Conservation (phyloP, 1,139 yeast genomes). For the Sugiyamaella xylanicola region DNA sequence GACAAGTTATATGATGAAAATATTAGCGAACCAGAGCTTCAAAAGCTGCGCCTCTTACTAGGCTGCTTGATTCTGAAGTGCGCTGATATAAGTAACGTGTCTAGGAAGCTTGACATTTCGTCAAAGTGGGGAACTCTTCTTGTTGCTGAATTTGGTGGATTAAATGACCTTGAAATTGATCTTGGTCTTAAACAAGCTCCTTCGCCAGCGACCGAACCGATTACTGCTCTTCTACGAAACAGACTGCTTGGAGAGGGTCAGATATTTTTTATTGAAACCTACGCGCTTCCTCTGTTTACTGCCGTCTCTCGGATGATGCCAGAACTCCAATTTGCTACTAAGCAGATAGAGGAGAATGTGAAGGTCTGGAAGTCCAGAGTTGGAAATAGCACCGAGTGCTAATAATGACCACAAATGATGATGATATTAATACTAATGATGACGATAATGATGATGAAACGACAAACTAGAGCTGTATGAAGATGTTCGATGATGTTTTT, state of each 20-base stretch:
- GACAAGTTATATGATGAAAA: background rate
- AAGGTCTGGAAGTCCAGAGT: conserved; percentile 15
- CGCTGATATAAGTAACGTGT: conserved; percentile 92
- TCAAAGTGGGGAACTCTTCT: conserved; percentile 85
- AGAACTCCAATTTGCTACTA: conserved; percentile 40
- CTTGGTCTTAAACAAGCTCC: conserved; percentile 33
- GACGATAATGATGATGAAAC: conserved; percentile 7
- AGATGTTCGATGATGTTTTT: conserved; percentile 3
- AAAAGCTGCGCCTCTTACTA: conserved; percentile 44
- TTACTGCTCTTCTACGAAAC: conserved; percentile 24
- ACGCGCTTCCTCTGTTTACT: conserved; percentile 74
- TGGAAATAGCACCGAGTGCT: background rate
- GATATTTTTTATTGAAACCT: conserved; percentile 76
- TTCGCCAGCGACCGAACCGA: conserved; percentile 31
- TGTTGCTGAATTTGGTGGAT: conserved; percentile 74
- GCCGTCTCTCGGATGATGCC: conserved; percentile 55
- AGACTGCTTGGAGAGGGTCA: conserved; percentile 67
- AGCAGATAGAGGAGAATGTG: conserved; percentile 51
- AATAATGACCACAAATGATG: conserved; percentile 8
- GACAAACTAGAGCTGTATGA: conserved; percentile 5
- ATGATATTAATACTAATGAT: background rate
- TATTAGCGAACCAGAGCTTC: background rate
- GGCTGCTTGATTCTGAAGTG: conserved; percentile 78
- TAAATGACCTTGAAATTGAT: conserved; percentile 53
- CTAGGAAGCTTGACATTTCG: conserved; percentile 74